phyloP scores from a whole-genome alignment of 2,329 filamentous ascomycete genomes.

The Neopestalotiopsis sp. region DNA sequence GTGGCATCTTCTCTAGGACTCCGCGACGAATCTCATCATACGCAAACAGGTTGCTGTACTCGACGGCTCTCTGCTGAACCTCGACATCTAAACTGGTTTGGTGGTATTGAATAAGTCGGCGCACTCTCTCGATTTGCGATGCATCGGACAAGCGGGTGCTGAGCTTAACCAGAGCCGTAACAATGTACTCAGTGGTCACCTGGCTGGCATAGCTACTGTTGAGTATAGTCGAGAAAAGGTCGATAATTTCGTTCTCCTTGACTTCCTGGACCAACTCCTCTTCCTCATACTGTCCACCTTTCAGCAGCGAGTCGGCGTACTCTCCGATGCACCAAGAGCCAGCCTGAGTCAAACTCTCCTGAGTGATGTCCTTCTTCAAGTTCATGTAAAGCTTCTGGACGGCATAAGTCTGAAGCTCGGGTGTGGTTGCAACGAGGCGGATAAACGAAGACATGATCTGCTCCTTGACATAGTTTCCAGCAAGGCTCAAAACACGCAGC shows the following conservation, averaged over 20 bases:
- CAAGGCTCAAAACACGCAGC: slow-evolving; percentile 88
- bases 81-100: slow-evolving; percentile 92
- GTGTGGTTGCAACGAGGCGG: slow-evolving; percentile 90
- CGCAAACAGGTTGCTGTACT: slow-evolving; percentile 93
- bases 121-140: slow-evolving; percentile 84
- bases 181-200: slow-evolving; percentile 92
- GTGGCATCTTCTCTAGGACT: slow-evolving; percentile 96
- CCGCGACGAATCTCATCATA: slow-evolving; percentile 87
- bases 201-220: slow-evolving; percentile 95
- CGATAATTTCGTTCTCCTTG: slow-evolving; percentile 87
- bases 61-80: slow-evolving; percentile 93
- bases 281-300: slow-evolving; percentile 90
- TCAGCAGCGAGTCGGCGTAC: slow-evolving; percentile 88
- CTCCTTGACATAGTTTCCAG: slow-evolving; percentile 96
- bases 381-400: slow-evolving; percentile 93
- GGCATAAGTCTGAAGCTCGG: slow-evolving; percentile 94
- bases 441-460: slow-evolving; percentile 97
- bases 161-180: slow-evolving; percentile 93
- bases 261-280: slow-evolving; percentile 84
- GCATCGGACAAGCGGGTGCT: slow-evolving; percentile 85
- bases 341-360: slow-evolving; percentile 91
- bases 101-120: slow-evolving; percentile 76
- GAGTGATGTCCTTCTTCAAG: slow-evolving; percentile 94
- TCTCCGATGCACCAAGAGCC: slow-evolving; percentile 98
- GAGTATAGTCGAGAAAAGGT: slow-evolving; percentile 89